These are phyloP conservation scores for Phyllosticta citriasiana DNA, from an alignment of 2,329 filamentous ascomycete species.

Conservation along the genomic window DNA sequence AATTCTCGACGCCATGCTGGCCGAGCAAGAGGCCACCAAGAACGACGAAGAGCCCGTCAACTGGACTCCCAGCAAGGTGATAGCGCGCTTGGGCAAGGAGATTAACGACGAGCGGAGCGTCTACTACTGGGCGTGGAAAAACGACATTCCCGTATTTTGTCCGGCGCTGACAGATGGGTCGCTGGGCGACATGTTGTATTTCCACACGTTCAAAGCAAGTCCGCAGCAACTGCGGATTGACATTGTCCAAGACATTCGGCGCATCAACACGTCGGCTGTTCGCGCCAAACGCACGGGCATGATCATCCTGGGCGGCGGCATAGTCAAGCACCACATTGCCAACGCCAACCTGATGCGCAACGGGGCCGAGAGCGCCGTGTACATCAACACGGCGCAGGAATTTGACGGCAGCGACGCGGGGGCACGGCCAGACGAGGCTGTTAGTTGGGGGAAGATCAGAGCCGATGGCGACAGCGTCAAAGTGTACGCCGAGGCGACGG, in stretches of 20 bases:
- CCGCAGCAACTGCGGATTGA: constrained; percentile 76
- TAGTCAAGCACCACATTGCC: constrained; percentile 98
- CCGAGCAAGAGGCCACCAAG: constrained; percentile 78
- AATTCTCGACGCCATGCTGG: constrained; percentile 87
- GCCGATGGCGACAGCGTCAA: constrained; percentile 80
- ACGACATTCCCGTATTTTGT: constrained; percentile 94
- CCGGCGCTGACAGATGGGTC: constrained; percentile 92
- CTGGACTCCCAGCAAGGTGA: constrained; percentile 93
- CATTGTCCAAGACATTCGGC: constrained; percentile 86
- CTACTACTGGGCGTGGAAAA: constrained; percentile 96
- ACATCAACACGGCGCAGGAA: constrained; percentile 94
- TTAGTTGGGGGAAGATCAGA: constrained; percentile 99
- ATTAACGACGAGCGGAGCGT: constrained; percentile 89
- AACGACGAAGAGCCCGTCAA: constrained; percentile 57
- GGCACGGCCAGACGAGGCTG: constrained; percentile 87
- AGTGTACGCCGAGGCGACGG: constrained; percentile 59
- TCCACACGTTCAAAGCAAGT: constrained; percentile 88
- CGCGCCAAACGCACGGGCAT: constrained; percentile 82
- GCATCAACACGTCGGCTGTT: constrained; percentile 85
- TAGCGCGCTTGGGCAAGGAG: constrained; percentile 79
- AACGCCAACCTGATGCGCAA: constrained; percentile 98
- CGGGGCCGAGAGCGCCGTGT: constrained; percentile 91
- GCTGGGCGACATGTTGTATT: constrained; percentile 96
- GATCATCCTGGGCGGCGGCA: constrained; percentile 86
- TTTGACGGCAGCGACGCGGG: constrained; percentile 97